Base-by-base conservation (phyloP, 2,329 filamentous ascomycete genomes). In the Stagonosporopsis tanaceti region DNA sequence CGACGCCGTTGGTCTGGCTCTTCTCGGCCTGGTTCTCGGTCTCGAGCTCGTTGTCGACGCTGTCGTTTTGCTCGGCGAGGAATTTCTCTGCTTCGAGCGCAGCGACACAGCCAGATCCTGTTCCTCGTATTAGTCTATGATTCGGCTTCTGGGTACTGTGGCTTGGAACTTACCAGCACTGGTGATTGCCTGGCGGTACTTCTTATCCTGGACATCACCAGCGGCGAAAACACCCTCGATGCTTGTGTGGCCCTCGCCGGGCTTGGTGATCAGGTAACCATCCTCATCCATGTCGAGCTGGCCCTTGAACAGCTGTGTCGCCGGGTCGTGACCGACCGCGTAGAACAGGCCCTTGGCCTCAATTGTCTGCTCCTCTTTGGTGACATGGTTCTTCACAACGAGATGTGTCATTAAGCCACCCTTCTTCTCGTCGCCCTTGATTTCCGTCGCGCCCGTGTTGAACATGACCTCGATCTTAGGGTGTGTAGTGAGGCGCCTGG, bases 191-290 rank as follows among this genome's bases (percentile, higher is more conserved):
- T 99, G 95, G 76, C 95, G 87, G 79, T 99, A 99, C 75, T 89
- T 88, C 89, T 98, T 99, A 77, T 99, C 96, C 82, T 99, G 95
- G 9, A 99, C 96, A 76, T 99, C 95, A 63, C 95, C 95, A 9
- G 94, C 95, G 35, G 95, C 95, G 75, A 97, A 99, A 20, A 99
- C 92, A 76, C 95, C 95, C 74, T 92, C 87, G 6, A 97, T 79
- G 78, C 87, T 97, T 45, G 95, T 99, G 73, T 90, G 84, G 57
- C 92, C 92, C 42, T 92, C 94, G 54, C 95, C 96, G 3, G 95
- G 90, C 78, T 90, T 87, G 54, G 95, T 99, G 68, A 93, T 77
- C 58, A 99, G 87, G 79, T 99, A 99, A 22, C 92, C 93, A 63
- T 99, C 94, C 62, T 86, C 85, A 73, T 99, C 96, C 71, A 90